Evolutionary conservation across 2,329 filamentous ascomycete genomes (phyloP).

Genomic region (Alternaria sp.): DNA sequence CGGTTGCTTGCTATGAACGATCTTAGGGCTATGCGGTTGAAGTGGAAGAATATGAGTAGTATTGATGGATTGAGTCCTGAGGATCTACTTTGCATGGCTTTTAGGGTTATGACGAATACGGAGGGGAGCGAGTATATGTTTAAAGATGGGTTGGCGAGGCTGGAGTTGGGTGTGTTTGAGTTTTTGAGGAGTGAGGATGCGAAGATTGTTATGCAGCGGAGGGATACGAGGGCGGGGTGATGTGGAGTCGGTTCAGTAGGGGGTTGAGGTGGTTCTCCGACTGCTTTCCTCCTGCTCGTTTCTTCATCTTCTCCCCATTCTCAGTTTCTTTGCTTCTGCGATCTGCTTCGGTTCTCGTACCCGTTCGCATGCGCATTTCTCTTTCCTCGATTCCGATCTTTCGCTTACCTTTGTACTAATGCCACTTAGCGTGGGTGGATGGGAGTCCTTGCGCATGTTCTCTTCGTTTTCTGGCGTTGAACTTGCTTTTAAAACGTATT

Average conservation of each 20-base stretch:
- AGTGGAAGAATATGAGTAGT: constrained; percentile 47
- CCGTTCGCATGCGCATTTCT: neutral
- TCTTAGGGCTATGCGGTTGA: constrained; percentile 40
- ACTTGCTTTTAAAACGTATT: constrained; percentile 11
- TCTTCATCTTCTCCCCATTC: too few species aligned
- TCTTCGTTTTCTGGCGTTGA: neutral
- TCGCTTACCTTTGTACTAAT: constrained; percentile 2
- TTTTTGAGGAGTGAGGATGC: constrained; percentile 40
- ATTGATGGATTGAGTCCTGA: constrained; percentile 40
- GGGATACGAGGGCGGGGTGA: constrained; percentile 16
- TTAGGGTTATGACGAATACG: constrained; percentile 41
- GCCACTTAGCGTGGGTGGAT: constrained; percentile 6
- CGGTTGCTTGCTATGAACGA: constrained; percentile 45
- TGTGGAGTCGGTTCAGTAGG: neutral
- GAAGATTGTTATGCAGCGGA: constrained; percentile 40
- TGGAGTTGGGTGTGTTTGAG: constrained; percentile 40
- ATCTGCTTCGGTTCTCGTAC: neutral
- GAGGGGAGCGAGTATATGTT: constrained; percentile 44
- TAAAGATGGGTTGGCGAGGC: constrained; percentile 38
- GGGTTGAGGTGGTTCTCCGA: neutral
- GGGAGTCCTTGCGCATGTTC: neutral
- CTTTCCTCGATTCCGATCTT: neutral
- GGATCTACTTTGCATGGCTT: constrained; percentile 41
- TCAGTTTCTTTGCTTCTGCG: neutral
- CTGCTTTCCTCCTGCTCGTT: neutral